A percentile compares a stretch with the other conserved stretches of the same genome.
Conservation (phyloP, 306 rosid genomes). For the Castanea mollissima region DNA sequence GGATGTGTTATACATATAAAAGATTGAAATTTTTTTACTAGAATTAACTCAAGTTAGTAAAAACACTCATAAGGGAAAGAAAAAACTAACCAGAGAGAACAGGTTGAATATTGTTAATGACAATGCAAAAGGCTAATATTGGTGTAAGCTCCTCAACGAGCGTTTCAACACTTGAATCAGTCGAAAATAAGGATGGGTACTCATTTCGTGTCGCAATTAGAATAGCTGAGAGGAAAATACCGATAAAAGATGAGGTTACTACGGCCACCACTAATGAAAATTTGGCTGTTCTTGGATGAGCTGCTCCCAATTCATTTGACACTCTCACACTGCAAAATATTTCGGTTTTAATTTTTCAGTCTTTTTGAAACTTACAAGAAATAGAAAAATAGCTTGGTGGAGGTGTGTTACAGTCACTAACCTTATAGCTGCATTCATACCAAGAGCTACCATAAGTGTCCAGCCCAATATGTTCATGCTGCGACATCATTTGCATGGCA, state of each 20-base stretch:
- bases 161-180: constrained; percentile 36
- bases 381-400: not conserved
- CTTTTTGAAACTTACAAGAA: not conserved
- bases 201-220: constrained; percentile 28
- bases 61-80: too few relatives aligned
- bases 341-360: not conserved
- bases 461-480: constrained; percentile 77
- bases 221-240: constrained; percentile 31
- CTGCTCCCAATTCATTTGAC: constrained; percentile 44
- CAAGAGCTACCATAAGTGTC: constrained; percentile 58
- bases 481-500: constrained; percentile 14
- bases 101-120: too few relatives aligned
- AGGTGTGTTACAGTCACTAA: constrained; percentile 48
- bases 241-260: constrained; percentile 6
- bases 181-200: constrained; percentile 59
- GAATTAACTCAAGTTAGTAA: constrained; percentile 51
- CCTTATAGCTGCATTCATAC: constrained; percentile 25
- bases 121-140: too few relatives aligned
- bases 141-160: constrained; percentile 28
- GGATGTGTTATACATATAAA: too few relatives aligned
- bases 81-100: constrained; percentile 49
- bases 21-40: constrained; percentile 69
- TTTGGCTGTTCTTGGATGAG: too few relatives aligned
- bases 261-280: constrained; percentile 41
- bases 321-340: constrained; percentile 45